Evolutionary conservation across 2,329 filamentous ascomycete species (phyloP).

Genomic region (Ascochyta clinopodiicola): DNA sequence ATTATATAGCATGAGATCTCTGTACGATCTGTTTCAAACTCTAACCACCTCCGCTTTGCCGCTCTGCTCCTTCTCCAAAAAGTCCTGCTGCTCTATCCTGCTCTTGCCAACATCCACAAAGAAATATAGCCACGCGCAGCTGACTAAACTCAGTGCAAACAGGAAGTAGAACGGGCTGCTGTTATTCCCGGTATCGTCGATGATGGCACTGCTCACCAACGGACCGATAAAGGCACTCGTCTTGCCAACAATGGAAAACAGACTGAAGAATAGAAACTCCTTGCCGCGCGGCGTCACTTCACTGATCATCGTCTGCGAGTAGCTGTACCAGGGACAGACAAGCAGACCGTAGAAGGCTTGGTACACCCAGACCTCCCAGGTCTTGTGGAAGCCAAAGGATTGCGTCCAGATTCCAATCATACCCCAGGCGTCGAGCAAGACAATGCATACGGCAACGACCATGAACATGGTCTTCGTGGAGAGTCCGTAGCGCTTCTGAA

Average conservation of each 20-base stretch:
- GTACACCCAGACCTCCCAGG: conserved; percentile 61
- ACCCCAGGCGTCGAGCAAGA: conserved; percentile 66
- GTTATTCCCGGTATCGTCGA: conserved; percentile 66
- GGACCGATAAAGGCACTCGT: conserved; percentile 73
- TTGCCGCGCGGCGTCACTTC: conserved; percentile 72
- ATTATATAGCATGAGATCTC: not conserved
- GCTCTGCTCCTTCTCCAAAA: conserved; percentile 33
- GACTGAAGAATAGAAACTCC: conserved; percentile 73
- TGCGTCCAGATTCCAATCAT: conserved; percentile 66
- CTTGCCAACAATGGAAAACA: conserved; percentile 74
- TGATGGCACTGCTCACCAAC: conserved; percentile 72
- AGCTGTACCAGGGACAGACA: conserved; percentile 74
- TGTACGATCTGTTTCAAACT: not conserved
- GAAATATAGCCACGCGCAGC: conserved; percentile 30
- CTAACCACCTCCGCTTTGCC: not conserved
- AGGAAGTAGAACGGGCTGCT: conserved; percentile 72
- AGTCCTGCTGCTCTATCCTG: conserved; percentile 31
- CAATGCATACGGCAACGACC: conserved; percentile 65
- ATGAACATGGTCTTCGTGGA: conserved; percentile 74
- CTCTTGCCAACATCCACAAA: conserved; percentile 36
- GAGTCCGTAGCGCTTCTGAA: conserved; percentile 66
- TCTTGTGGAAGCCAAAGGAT: conserved; percentile 60
- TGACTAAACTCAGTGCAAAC: conserved; percentile 33
- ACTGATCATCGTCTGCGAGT: conserved; percentile 74
- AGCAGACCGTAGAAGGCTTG: conserved; percentile 68